A percentile compares a stretch with the other conserved stretches of the same genome.
These are phyloP conservation scores for Hanseniaspora meyeri DNA, from an alignment of 805 yeast species.

Conservation along the genomic window DNA sequence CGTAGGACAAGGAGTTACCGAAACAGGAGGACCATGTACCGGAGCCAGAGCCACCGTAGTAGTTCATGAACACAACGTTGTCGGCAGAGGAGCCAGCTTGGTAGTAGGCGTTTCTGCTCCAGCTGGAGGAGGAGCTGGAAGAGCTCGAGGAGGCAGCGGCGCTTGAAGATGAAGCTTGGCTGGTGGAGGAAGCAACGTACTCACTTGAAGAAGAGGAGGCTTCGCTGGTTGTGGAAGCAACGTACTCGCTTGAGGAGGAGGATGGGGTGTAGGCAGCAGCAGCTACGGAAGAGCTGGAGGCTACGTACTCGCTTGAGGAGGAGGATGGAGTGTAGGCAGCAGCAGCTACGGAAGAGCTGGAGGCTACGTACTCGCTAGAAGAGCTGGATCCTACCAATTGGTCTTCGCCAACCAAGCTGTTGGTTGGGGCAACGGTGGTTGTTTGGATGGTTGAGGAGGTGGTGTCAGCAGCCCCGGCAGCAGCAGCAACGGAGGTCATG, in stretches of 20 bases:
- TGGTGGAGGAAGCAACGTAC: neutral
- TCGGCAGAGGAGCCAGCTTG: constrained; percentile 50
- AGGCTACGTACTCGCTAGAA: constrained; percentile 17
- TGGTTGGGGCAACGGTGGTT: constrained; percentile 21
- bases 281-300: constrained; percentile 17
- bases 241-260: constrained; percentile 16
- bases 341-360: constrained; percentile 22
- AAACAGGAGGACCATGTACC: constrained; percentile 79
- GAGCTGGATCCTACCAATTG: constrained; percentile 14
- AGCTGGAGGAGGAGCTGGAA: constrained; percentile 34
- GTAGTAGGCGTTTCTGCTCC: constrained; percentile 71
- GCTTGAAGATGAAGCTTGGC: constrained; percentile 18
- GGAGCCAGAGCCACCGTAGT: constrained; percentile 77
- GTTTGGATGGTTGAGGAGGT: constrained; percentile 18
- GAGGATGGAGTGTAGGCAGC: constrained; percentile 13
- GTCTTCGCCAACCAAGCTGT: constrained; percentile 12
- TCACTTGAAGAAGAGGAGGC: constrained; percentile 17
- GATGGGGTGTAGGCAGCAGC: constrained; percentile 22
- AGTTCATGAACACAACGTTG: constrained; percentile 74
- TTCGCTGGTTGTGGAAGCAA: constrained; percentile 15
- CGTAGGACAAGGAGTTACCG: constrained; percentile 86
- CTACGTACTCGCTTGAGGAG: constrained; percentile 23
- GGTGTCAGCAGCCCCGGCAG: constrained; percentile 19
- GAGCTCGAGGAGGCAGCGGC: constrained; percentile 23
- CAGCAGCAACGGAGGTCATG: constrained; percentile 17